Conservation (phyloP, 768 basidiomycete genomes). For the Mycena venus region DNA sequence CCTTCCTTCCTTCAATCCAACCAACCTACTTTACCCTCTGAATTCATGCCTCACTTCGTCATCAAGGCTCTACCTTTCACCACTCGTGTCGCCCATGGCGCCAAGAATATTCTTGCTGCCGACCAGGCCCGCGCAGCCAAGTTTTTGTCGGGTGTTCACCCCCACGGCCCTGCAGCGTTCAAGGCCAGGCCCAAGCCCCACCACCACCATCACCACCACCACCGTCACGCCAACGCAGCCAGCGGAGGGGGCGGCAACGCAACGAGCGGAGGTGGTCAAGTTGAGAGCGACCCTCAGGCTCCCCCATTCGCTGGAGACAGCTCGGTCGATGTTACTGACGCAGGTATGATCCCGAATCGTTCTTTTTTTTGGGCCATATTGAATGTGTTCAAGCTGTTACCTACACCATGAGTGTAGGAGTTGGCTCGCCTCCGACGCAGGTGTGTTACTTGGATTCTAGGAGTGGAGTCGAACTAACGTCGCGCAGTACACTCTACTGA, state of each 20-base stretch:
- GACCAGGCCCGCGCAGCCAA: slow-evolving; percentile 69
- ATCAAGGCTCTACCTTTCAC: slow-evolving; percentile 60
- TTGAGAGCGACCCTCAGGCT: not conserved
- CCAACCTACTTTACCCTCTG: not conserved
- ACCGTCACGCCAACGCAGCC: slow-evolving; percentile 20
- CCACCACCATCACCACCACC: slow-evolving; percentile 39
- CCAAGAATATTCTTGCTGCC: slow-evolving; percentile 63
- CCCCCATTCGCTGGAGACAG: slow-evolving; percentile 35
- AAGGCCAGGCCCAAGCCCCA: slow-evolving; percentile 41
- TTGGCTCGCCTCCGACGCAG: slow-evolving; percentile 65
- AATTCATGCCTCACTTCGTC: slow-evolving; percentile 51
- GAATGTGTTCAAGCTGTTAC: slow-evolving; percentile 49
- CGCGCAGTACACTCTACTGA: slow-evolving; percentile 65
- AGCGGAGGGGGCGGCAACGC: slow-evolving; percentile 29
- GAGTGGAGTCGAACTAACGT: too few species aligned
- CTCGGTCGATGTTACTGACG: slow-evolving; percentile 70
- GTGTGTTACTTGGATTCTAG: too few species aligned
- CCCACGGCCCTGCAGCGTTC: slow-evolving; percentile 63
- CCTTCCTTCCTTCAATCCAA: not conserved
- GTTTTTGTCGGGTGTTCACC: slow-evolving; percentile 65
- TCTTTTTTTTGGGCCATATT: not conserved
- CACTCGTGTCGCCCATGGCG: slow-evolving; percentile 58
- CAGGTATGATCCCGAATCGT: slow-evolving; percentile 47
- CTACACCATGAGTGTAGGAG: slow-evolving; percentile 65
- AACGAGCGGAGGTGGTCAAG: slow-evolving; percentile 36